Evolutionary conservation across 768 basidiomycete genomes (phyloP), one percentile per base, ranked within the genome.

Genomic region (Podaxis sp.): DNA sequence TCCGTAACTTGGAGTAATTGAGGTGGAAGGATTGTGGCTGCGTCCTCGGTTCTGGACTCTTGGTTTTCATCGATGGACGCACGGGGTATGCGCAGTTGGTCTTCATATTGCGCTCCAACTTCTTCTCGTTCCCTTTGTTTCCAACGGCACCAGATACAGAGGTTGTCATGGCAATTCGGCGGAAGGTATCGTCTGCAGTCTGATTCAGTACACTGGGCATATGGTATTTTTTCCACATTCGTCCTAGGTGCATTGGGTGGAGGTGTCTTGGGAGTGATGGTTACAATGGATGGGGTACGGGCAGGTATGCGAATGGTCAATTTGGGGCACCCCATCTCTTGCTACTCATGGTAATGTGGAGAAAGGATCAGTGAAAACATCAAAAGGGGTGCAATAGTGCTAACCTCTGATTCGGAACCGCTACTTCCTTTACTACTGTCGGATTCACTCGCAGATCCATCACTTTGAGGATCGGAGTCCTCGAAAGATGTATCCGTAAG

Each of bases 401-500:
- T 18, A 21, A 63, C 61, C 28, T 61, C 65, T 42, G 36, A 2
- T 32, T 16, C 36, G 25, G 13, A 52, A 11, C 27, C 23, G 54
- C 3, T 21, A 52, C 14, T 55, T 36, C 40, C 25, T 32, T 57
- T 51, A 60, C 37, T 46, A 46, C 23, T 54, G 35, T 27, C 10
- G 13, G 59, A 38, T 18, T 50, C 40, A 32, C 5, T 9, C 28
- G 16, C 25, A 50, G 44, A 50, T 32, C n/a, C 58, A 32, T 61
- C 64, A 11, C 42, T 48, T 38, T 69, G 69, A 7, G 60, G 59
- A 11, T 68, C 68, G 6, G 63, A 64, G 18, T 65, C 64, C n/a
- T 67, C 71, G 18, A 55, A 50, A 14, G 61, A 63, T 4, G 69
- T 68, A 48, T 71, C 69, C 10, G 67, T 68, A 2, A 76, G 61